Percentiles rank a stretch among this genome's conserved stretches.
phyloP scores from a whole-genome alignment of 441 rosid species.

The Cnidoscolus chayamansa region DNA sequence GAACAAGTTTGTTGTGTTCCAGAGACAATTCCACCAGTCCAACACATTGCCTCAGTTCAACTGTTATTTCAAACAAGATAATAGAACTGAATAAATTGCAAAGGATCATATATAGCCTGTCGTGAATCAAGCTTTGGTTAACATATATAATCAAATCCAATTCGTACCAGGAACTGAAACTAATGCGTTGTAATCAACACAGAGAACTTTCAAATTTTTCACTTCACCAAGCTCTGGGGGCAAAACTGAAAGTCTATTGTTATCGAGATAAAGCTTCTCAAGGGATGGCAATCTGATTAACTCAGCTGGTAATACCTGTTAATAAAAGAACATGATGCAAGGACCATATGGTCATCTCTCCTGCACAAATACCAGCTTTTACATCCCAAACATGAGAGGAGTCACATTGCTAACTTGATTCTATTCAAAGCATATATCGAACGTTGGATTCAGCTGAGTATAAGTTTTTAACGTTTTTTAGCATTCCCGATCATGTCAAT shows the following conservation, averaged over 20 bases:
- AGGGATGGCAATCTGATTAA: constrained; percentile 71
- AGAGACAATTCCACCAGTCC: constrained; percentile 77
- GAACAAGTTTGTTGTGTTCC: constrained; percentile 90
- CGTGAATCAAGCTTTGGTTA: background rate
- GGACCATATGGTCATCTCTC: background rate
- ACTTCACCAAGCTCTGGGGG: constrained; percentile 91
- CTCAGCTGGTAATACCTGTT: constrained; percentile 80
- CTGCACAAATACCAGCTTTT: background rate
- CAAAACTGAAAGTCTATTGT: constrained; percentile 67
- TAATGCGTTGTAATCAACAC: constrained; percentile 71
- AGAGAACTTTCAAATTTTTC: constrained; percentile 65
- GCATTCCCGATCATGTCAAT: background rate
- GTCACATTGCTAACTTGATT: background rate
- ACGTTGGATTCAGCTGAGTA: background rate
- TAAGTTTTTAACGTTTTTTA: background rate
- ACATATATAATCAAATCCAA: background rate
- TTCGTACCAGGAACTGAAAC: constrained; percentile 90
- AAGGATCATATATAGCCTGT: constrained; percentile 9
- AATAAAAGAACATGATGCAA: constrained; percentile 13
- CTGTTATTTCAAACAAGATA: constrained; percentile 47
- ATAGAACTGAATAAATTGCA: constrained; percentile 16
- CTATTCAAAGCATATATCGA: background rate
- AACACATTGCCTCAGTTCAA: constrained; percentile 80
- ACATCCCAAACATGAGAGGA: background rate
- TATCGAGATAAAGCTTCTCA: constrained; percentile 82